Base-by-base conservation (phyloP, 208 protist species). In the Leishmania martiniquensis region DNA sequence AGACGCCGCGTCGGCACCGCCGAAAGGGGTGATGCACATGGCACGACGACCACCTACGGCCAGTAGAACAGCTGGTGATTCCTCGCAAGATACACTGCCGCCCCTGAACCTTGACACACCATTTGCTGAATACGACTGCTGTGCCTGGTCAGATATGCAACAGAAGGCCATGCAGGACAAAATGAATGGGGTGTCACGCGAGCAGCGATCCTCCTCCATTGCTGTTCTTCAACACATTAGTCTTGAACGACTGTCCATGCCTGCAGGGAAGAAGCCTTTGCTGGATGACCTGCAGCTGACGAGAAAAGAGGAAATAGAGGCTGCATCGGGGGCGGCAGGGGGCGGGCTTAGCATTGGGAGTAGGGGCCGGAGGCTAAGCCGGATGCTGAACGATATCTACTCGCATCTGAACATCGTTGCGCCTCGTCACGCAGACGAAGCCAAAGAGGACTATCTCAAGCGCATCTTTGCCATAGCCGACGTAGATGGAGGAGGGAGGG, bases 141-240 rank as follows among this genome's bases (percentile, higher is more conserved):
- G 76, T 12, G 74, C 65, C 39, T 83, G 79, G 79, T 67, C 57
- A 5, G 49, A 75, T 17, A 25, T 79, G 66, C 73, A 78, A 69
- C 57, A 71, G 59, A 44, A 73, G 29, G 7, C 66, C 9, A n/a
- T 17, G 32, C 69, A 76, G 2, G 52, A 57, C 20, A 37, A 9
- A 34, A 15, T 32, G 10, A 51, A 71, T 42, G n/a, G 20, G 20
- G 17, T 57, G 45, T 29, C 59, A 47, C 67, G 62, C 20, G 55
- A 51, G 54, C 83, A 84, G 78, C 63, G 83, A 57, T 87, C 86
- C 1, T 75, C 76, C 0, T 87, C 77, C 47, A 78, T 88, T 22
- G 79, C 71, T 47, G 67, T 85, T 65, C 69, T 88, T 60, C 72
- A 86, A 55, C 84, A 80, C 45, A 77, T 91, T 71, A 85, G 84